Percentiles rank a stretch among this genome's conserved stretches.
These are phyloP conservation scores for Triticum dicoccoides DNA, from an alignment of 176 grass and related monocot species.

Conservation along the genomic window DNA sequence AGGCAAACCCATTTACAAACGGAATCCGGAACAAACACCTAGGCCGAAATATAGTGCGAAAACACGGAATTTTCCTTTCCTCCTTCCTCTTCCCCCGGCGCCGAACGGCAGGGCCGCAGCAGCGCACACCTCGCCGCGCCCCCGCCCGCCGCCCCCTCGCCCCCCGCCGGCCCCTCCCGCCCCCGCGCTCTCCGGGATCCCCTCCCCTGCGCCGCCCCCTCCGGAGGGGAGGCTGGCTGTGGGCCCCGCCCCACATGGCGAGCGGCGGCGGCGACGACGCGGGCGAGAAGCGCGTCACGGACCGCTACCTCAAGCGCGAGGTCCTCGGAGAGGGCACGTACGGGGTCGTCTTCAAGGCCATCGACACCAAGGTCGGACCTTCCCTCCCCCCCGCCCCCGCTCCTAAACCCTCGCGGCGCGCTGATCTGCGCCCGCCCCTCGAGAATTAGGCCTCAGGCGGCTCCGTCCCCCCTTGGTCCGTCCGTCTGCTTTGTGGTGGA, in stretches of 20 bases:
- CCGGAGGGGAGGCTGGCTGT: background rate
- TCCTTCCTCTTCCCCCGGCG: no score
- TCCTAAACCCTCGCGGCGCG: conserved; percentile 16
- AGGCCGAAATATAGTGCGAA: no score
- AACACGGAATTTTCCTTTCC: no score
- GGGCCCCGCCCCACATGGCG: conserved; percentile 32
- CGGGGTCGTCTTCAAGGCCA: conserved; percentile 90
- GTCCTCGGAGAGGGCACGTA: conserved; percentile 91
- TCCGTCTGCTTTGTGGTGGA: background rate
- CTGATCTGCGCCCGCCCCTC: conserved; percentile 23
- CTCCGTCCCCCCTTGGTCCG: background rate
- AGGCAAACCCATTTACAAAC: no score
- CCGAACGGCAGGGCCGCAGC: background rate
- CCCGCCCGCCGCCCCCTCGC: background rate
- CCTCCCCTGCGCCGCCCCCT: background rate
- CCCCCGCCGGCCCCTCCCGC: background rate
- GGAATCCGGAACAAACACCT: no score
- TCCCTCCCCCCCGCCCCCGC: background rate
- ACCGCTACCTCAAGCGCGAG: conserved; percentile 89
- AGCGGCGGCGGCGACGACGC: conserved; percentile 43
- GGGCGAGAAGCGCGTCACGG: conserved; percentile 57
- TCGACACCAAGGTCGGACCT: conserved; percentile 69
- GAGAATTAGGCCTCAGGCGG: background rate
- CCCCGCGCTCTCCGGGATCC: background rate
- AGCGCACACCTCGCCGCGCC: no score